These are phyloP conservation scores for Effrenium voratum DNA, from an alignment of 73 alveolate genomes.

Conservation along the genomic window DNA sequence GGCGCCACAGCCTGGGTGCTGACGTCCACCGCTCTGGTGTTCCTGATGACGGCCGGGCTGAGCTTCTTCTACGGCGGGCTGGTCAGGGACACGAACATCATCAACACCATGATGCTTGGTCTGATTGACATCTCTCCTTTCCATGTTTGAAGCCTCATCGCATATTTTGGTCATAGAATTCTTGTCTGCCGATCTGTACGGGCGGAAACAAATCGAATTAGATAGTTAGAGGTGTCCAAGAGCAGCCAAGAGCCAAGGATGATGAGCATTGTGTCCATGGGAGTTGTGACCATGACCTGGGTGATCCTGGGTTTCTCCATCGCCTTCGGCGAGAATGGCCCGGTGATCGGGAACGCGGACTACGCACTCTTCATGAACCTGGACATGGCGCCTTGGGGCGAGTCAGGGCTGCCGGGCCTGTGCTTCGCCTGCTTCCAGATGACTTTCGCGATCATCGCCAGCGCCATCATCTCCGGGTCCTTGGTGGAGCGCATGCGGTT, in stretches of 20 bases:
- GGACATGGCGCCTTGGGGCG: not conserved
- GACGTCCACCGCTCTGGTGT: constrained; percentile 44
- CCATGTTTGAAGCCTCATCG: too few species aligned
- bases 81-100: constrained; percentile 16
- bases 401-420: not conserved
- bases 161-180: too few species aligned
- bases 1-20: constrained; percentile 59
- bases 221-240: too few species aligned
- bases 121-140: not conserved
- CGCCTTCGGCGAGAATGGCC: constrained; percentile 73
- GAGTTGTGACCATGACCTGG: constrained; percentile 47
- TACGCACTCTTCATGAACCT: not conserved
- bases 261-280: constrained; percentile 58
- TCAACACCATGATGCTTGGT: constrained; percentile 2
- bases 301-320: constrained; percentile 47
- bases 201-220: too few species aligned
- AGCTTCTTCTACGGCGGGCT: constrained; percentile 52
- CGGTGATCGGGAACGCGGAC: constrained; percentile 37
- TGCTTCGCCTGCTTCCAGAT: constrained; percentile 8
- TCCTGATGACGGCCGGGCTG: constrained; percentile 52
- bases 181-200: too few species aligned
- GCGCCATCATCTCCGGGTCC: constrained; percentile 32
- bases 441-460: constrained; percentile 56
- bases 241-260: too few species aligned
- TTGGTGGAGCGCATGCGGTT: constrained; percentile 75